Base-by-base conservation (phyloP, 1,139 yeast species). In the Schwanniomyces etchellsii region DNA sequence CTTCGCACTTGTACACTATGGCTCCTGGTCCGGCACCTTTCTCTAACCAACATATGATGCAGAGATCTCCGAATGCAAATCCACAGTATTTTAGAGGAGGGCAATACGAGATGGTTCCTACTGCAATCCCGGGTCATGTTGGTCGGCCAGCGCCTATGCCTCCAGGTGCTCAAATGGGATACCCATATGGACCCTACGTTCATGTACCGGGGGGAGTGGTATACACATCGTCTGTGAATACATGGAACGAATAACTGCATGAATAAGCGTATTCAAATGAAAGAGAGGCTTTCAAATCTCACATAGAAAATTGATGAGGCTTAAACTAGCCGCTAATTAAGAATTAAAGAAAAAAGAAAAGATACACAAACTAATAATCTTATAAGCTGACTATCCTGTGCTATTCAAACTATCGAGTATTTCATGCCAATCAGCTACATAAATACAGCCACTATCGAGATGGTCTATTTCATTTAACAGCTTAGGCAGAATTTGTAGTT, bases 341-440 rank as follows among this genome's bases (percentile, higher is more conserved):
- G n/a, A 18, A 18, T 9, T 9, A 18, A 18, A 18, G n/a, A 18
- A 18, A 18, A 18, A 18, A 18, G 21, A 18, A 18, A 18, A 18
- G n/a, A n/a, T n/a, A 18, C n/a, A 9, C 21, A 9, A 18, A 9
- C 21, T 9, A 18, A 9, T 18, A 18, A 9, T 18, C 9, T 18
- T 18, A 18, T 18, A 9, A 9, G n/a, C 9, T n/a, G n/a, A n/a
- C n/a, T 23, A 18, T 18, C n/a, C 21, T 18, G n/a, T 7, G n/a
- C 21, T 18, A n/a, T n/a, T 7, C 21, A 18, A 18, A 7, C 7
- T 18, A 20, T 26, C 22, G 12, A 17, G 20, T 18, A 34, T 26
- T 14, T 29, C 30, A 15, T 31, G 18, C 51, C 51, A 47, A 26
- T 35, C 33, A 4, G 35, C 45, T 5, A 26, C 33, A 28, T 38